Evolutionary conservation across 2,329 filamentous ascomycete genomes (phyloP), one percentile per base, ranked within the genome.

Genomic region (Hypoxylon sp.): DNA sequence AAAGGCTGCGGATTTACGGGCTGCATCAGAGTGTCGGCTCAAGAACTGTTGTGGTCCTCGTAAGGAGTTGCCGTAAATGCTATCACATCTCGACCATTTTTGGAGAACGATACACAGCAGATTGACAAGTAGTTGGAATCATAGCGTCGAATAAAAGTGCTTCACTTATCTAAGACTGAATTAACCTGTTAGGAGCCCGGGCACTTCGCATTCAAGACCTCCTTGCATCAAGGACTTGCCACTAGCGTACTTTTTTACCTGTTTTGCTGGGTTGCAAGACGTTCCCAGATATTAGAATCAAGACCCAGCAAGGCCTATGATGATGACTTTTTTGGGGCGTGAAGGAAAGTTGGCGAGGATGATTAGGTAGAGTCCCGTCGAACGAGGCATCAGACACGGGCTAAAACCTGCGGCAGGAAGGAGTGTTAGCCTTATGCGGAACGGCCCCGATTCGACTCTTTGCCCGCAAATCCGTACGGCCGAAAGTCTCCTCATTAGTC

Each of bases 151-250:
- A n/a, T 19, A 8, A 6, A 22, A 19, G 6, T 22, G 19, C 39
- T 17, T 44, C 39, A 22, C n/a, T 33, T 19, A 19, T 42, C 13
- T n/a, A 56, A 9, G 13, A 9, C 24, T 17, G 26, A 10, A 29
- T 22, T 19, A 13, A 22, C 17, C 9, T 54, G 5, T 22, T 26
- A 39, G 33, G 13, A 39, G 14, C 19, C 9, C 44, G 39, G 31
- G 33, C 55, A 58, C 44, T 17, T 35, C 55, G n/a, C n/a, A 4
- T 58, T 58, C 22, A 13, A 39, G 31, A 24, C 44, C 44, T 33
- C 33, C 55, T 58, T 39, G 14, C 54, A 24, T 48, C 6, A 9
- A 11, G 9, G 14, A 24, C 37, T 42, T 55, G n/a, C 24, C 35
- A 44, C 37, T 26, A 24, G 39, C 8, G 6, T 26, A 22, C 39